These are phyloP conservation scores for Pythium vanterpoolii DNA, from an alignment of 352 stramenopile species.

Conservation along the genomic window DNA sequence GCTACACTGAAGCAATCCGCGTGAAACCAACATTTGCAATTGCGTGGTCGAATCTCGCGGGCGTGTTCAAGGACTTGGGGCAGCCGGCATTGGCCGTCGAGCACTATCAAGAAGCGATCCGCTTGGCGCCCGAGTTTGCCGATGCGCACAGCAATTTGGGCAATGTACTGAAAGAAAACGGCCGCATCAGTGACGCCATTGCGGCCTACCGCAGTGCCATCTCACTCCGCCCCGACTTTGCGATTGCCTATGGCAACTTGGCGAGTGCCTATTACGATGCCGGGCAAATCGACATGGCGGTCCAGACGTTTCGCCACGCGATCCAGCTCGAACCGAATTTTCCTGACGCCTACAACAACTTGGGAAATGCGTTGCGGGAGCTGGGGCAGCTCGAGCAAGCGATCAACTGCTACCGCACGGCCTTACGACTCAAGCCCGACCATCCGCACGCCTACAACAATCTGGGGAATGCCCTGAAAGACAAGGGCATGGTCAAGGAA, in stretches of 20 bases:
- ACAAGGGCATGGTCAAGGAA: slow-evolving; percentile 91
- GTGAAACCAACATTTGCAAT: slow-evolving; percentile 89
- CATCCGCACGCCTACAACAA: slow-evolving; percentile 95
- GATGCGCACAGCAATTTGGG: slow-evolving; percentile 87
- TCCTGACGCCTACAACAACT: slow-evolving; percentile 92
- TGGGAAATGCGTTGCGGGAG: slow-evolving; percentile 90
- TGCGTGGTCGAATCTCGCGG: slow-evolving; percentile 91
- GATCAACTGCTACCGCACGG: slow-evolving; percentile 87
- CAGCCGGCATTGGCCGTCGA: slow-evolving; percentile 78
- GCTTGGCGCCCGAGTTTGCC: slow-evolving; percentile 79
- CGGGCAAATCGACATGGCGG: slow-evolving; percentile 77
- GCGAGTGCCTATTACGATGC: slow-evolving; percentile 89
- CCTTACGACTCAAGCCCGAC: slow-evolving; percentile 88
- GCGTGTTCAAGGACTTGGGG: slow-evolving; percentile 89
- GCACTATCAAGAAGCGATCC: slow-evolving; percentile 84
- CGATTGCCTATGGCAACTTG: slow-evolving; percentile 90
- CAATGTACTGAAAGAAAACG: slow-evolving; percentile 80
- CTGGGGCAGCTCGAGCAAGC: slow-evolving; percentile 75
- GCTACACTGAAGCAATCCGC: slow-evolving; percentile 89
- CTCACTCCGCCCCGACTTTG: slow-evolving; percentile 85
- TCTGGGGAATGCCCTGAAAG: slow-evolving; percentile 89
- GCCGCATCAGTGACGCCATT: slow-evolving; percentile 69
- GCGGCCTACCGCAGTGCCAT: slow-evolving; percentile 85
- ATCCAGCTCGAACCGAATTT: slow-evolving; percentile 93
- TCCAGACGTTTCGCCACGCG: slow-evolving; percentile 87